These are phyloP conservation scores for Colletotrichum camelliae DNA, from an alignment of 2,329 filamentous ascomycete genomes.

Conservation along the genomic window DNA sequence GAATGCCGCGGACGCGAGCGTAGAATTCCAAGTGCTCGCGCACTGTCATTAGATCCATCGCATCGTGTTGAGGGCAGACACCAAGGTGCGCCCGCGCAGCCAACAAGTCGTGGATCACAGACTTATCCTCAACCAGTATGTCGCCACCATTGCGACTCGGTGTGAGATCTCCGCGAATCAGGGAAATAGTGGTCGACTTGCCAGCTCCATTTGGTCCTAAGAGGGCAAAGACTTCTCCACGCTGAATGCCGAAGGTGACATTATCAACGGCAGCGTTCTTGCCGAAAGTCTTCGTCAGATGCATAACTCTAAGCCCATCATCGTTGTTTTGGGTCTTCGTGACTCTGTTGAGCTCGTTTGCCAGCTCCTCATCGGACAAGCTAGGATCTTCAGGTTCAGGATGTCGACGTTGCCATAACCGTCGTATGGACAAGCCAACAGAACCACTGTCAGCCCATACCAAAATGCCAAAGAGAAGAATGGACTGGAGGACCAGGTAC, in stretches of 20 bases:
- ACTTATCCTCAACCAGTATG: conserved; percentile 79
- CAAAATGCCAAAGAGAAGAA: conserved; percentile 73
- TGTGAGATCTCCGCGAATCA: conserved; percentile 87
- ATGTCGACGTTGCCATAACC: conserved; percentile 23
- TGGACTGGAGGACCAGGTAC: conserved; percentile 77
- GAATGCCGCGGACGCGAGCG: conserved; percentile 80
- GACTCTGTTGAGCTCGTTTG: conserved; percentile 68
- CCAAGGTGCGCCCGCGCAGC: conserved; percentile 79
- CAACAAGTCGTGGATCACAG: conserved; percentile 74
- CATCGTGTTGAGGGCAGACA: conserved; percentile 90
- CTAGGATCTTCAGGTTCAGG: conserved; percentile 20
- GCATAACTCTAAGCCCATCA: conserved; percentile 78
- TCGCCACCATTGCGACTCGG: conserved; percentile 76
- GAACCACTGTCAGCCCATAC: conserved; percentile 84
- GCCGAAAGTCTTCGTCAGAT: conserved; percentile 82
- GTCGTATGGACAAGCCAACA: conserved; percentile 57
- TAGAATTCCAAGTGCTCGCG: conserved; percentile 88
- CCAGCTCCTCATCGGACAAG: conserved; percentile 63
- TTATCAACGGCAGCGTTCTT: conserved; percentile 84
- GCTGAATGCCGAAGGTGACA: conserved; percentile 80
- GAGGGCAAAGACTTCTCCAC: conserved; percentile 85
- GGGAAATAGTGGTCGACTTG: conserved; percentile 86
- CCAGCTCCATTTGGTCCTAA: conserved; percentile 92
- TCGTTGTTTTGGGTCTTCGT: conserved; percentile 50
- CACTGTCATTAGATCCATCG: conserved; percentile 91